These are phyloP conservation scores for Leccinum disarticulatum DNA, from an alignment of 768 basidiomycete species.

Conservation along the genomic window DNA sequence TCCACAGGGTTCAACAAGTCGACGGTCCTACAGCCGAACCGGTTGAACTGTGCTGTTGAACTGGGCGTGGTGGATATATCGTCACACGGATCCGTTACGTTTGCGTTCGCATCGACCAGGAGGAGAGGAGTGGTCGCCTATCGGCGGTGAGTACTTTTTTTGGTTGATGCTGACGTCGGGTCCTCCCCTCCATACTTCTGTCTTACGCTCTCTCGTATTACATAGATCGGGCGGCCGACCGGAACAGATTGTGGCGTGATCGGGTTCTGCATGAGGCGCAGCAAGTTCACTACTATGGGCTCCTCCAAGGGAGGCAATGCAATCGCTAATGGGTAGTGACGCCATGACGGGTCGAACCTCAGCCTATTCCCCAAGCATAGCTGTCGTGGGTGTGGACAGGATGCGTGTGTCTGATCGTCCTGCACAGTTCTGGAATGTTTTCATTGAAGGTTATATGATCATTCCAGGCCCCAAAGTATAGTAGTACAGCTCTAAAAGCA, in stretches of 20 bases:
- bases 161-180: background rate
- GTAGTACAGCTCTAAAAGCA: too few species aligned
- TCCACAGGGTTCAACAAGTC: background rate
- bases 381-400: too few species aligned
- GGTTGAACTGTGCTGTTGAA: conserved; percentile 19
- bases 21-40: conserved; percentile 23
- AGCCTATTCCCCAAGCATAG: too few species aligned
- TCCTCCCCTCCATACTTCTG: background rate
- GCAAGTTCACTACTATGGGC: conserved; percentile 78
- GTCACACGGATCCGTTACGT: background rate
- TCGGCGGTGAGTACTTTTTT: conserved; percentile 50
- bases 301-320: conserved; percentile 34
- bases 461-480: too few species aligned
- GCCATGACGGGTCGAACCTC: too few species aligned
- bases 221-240: conserved; percentile 15
- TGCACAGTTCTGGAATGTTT: too few species aligned
- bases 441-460: too few species aligned
- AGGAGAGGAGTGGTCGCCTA: conserved; percentile 49
- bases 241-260: background rate
- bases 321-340: too few species aligned
- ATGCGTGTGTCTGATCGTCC: too few species aligned
- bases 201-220: background rate
- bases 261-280: conserved; percentile 80
- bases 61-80: conserved; percentile 26
- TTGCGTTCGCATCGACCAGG: background rate